phyloP scores from a whole-genome alignment of 2,329 filamentous ascomycete species.

The Fusarium incarnatum region DNA sequence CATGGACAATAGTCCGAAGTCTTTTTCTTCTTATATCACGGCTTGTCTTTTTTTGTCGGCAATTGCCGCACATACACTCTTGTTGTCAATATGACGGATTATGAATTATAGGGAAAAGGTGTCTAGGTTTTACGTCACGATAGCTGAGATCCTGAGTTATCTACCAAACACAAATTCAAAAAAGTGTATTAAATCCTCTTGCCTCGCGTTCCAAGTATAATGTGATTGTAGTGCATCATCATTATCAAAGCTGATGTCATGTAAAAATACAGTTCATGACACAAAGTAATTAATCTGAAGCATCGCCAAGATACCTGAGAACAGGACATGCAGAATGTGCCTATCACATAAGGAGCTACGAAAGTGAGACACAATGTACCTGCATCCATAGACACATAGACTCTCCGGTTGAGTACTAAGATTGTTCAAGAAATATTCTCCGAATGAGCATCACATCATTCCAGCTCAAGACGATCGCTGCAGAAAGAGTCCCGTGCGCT shows the following conservation, averaged over 20 bases:
- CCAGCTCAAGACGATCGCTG: slow-evolving; percentile 2
- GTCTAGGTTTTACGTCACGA: slow-evolving; percentile 4
- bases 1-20: slow-evolving; percentile 1
- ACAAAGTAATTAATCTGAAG: not conserved
- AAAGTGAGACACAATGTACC: not conserved
- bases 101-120: slow-evolving; percentile 34
- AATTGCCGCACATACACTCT: not conserved
- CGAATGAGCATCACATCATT: slow-evolving; percentile 1
- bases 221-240: not conserved
- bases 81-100: slow-evolving; percentile 20
- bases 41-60: slow-evolving; percentile 12
- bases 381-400: not conserved
- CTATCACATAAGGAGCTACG: not conserved
- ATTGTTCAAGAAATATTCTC: slow-evolving; percentile 2
- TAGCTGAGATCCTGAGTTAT: slow-evolving; percentile 10
- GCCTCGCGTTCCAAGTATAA: not conserved
- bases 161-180: slow-evolving; percentile 19
- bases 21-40: slow-evolving; percentile 4
- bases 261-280: not conserved
- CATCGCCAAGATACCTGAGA: not conserved
- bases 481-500: not conserved
- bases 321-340: not conserved
- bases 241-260: slow-evolving; percentile 7
- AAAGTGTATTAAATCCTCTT: slow-evolving; percentile 4
- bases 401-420: not conserved